A percentile compares a stretch with the other conserved stretches of the same genome.
Evolutionary conservation across 345 rosid species (phyloP).

Genomic region (Eucalyptus guilfoylei): DNA sequence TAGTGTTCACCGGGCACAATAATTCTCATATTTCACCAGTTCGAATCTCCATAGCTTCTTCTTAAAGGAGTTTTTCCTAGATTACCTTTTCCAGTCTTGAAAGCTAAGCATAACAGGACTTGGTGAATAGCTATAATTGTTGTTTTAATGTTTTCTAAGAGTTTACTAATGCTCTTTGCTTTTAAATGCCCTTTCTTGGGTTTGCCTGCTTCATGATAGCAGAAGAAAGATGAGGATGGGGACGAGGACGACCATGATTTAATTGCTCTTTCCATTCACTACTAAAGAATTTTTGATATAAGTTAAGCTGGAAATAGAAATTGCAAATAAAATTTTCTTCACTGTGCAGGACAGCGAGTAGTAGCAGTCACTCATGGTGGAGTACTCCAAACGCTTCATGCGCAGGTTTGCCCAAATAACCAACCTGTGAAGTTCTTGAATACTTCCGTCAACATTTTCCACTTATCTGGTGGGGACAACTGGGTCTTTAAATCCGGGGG

Average conservation of each 20-base stretch:
- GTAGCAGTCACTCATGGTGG: constrained; percentile 75
- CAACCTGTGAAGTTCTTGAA: constrained; percentile 31
- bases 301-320: not conserved
- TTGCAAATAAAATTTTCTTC: not conserved
- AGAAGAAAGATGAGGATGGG: not conserved
- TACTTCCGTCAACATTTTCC: constrained; percentile 54
- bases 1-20: not conserved
- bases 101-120: not conserved
- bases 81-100: not conserved
- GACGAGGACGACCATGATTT: not conserved
- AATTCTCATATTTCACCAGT: not conserved
- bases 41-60: not conserved
- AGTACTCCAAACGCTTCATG: constrained; percentile 44
- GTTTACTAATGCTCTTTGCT: not conserved
- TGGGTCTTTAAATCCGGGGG: constrained; percentile 54
- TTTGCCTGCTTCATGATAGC: not conserved
- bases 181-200: not conserved
- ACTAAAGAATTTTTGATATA: not conserved
- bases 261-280: not conserved
- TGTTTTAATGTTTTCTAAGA: not conserved
- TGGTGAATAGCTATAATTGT: not conserved
- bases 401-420: constrained; percentile 49
- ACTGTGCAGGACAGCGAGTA: constrained; percentile 40
- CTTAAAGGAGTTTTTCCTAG: not conserved
- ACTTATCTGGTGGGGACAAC: constrained; percentile 19